Conservation (phyloP, 495 filamentous ascomycete genomes). For the Coniosporium apollinis region DNA sequence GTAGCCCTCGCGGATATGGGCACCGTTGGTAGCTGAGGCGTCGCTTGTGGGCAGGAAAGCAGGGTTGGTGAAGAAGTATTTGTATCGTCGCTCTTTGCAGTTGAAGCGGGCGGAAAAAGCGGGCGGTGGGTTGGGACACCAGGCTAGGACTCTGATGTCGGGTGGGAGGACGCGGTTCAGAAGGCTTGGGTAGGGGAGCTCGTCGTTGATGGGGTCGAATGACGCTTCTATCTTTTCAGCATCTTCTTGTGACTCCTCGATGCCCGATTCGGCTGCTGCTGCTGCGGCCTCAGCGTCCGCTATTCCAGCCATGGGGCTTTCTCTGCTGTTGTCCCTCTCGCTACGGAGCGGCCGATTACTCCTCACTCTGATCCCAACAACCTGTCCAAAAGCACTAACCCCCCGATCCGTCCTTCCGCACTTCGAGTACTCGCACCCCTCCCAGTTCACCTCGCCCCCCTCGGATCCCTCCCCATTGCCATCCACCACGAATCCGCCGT, state of each 20-base stretch:
- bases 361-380: slow-evolving; percentile 65
- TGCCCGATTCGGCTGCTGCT: not conserved
- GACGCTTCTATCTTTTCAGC: too few relatives aligned
- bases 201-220: slow-evolving; percentile 65
- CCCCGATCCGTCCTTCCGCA: slow-evolving; percentile 85
- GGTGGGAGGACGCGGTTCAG: slow-evolving; percentile 76
- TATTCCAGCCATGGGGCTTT: slow-evolving; percentile 1
- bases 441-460: slow-evolving; percentile 48
- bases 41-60: slow-evolving; percentile 49
- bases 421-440: slow-evolving; percentile 76
- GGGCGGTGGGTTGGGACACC: slow-evolving; percentile 66
- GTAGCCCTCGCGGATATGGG: slow-evolving; percentile 28
- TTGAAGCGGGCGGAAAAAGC: slow-evolving; percentile 87
- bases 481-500: not conserved
- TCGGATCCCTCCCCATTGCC: slow-evolving; percentile 11
- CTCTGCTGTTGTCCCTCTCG: slow-evolving; percentile 1
- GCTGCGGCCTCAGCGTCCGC: not conserved
- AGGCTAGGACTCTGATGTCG: slow-evolving; percentile 80
- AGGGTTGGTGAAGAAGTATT: slow-evolving; percentile 95
- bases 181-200: slow-evolving; percentile 62
- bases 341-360: slow-evolving; percentile 45
- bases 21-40: not conserved
- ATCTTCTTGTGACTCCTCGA: slow-evolving; percentile 16
- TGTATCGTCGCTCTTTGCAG: slow-evolving; percentile 74
- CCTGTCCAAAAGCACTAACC: slow-evolving; percentile 94